A percentile compares a stretch with the other conserved stretches of the same genome.
Evolutionary conservation across 1,284 basidiomycete genomes (phyloP).

Genomic region (Leccinum solheimii): DNA sequence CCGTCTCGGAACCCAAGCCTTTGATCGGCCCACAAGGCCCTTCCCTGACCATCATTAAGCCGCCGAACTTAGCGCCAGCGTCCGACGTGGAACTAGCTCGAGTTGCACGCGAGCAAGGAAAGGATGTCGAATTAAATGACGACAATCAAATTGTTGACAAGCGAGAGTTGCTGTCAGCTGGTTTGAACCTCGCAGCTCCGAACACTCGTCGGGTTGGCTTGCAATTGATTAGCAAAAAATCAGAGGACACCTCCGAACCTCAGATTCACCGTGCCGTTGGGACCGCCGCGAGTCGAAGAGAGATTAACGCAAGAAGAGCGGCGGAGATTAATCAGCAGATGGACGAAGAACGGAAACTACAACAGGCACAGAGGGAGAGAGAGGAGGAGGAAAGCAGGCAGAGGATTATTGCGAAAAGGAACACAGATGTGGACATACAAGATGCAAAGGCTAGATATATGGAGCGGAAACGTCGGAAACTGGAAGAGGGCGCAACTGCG

Average conservation of each 20-base stretch:
- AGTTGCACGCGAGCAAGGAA: constrained; percentile 69
- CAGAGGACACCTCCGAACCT: constrained; percentile 35
- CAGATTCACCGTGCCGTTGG: constrained; percentile 74
- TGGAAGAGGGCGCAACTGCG: constrained; percentile 49
- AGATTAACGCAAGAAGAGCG: constrained; percentile 78
- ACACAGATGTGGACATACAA: constrained; percentile 68
- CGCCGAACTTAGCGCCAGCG: constrained; percentile 55
- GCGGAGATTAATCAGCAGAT: constrained; percentile 75
- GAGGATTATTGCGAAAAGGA: constrained; percentile 61
- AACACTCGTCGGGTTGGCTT: constrained; percentile 68
- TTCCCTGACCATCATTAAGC: constrained; percentile 68
- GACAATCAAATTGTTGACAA: constrained; percentile 98
- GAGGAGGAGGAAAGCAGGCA: constrained; percentile 59
- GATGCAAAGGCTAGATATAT: constrained; percentile 77
- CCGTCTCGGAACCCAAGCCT: constrained; percentile 54
- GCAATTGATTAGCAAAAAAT: constrained; percentile 32
- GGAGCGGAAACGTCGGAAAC: constrained; percentile 74
- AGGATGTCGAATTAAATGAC: constrained; percentile 94
- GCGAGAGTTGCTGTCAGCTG: constrained; percentile 86
- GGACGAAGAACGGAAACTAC: constrained; percentile 64
- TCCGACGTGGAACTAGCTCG: constrained; percentile 75
- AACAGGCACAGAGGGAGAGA: constrained; percentile 56
- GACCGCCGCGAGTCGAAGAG: constrained; percentile 71
- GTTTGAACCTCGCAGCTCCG: constrained; percentile 85
- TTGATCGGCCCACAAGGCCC: constrained; percentile 62